Evolutionary conservation across 352 stramenopile genomes (phyloP).

Genomic region (Phytopythium kandeliae): DNA sequence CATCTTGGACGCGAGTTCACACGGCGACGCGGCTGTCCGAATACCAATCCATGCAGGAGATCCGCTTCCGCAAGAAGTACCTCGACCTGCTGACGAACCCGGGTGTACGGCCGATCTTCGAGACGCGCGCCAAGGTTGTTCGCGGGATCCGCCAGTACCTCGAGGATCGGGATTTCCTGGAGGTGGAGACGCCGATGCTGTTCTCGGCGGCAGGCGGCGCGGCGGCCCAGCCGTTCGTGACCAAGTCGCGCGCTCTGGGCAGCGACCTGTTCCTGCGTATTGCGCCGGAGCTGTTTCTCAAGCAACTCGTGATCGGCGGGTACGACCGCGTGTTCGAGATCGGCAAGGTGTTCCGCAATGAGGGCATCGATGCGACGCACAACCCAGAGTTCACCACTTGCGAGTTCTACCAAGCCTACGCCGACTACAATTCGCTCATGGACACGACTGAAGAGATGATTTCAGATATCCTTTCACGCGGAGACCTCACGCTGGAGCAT

Average conservation of each 20-base stretch:
- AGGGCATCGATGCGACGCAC: slow-evolving; percentile 97
- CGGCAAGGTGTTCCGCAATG: slow-evolving; percentile 98
- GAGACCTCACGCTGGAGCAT: too few relatives aligned
- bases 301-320: slow-evolving; percentile 97
- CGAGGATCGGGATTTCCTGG: slow-evolving; percentile 93
- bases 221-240: slow-evolving; percentile 97
- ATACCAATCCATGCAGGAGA: too few relatives aligned
- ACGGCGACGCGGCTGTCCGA: too few relatives aligned
- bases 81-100: slow-evolving; percentile 97
- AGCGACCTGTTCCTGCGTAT: slow-evolving; percentile 97
- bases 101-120: slow-evolving; percentile 90
- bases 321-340: slow-evolving; percentile 99
- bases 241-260: slow-evolving; percentile 95
- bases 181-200: slow-evolving; percentile 98
- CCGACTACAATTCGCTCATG: slow-evolving; percentile 99
- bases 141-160: slow-evolving; percentile 92
- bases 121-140: slow-evolving; percentile 92
- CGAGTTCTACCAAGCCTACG: slow-evolving; percentile 98
- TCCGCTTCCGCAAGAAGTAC: slow-evolving; percentile 91
- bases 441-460: slow-evolving; percentile 94
- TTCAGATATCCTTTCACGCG: too few relatives aligned
- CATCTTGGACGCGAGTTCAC: too few relatives aligned
- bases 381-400: slow-evolving; percentile 99
- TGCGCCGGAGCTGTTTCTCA: slow-evolving; percentile 97
- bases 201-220: slow-evolving; percentile 94